Conservation (phyloP, 2,329 filamentous ascomycete genomes). For the Aspergillus sp. region DNA sequence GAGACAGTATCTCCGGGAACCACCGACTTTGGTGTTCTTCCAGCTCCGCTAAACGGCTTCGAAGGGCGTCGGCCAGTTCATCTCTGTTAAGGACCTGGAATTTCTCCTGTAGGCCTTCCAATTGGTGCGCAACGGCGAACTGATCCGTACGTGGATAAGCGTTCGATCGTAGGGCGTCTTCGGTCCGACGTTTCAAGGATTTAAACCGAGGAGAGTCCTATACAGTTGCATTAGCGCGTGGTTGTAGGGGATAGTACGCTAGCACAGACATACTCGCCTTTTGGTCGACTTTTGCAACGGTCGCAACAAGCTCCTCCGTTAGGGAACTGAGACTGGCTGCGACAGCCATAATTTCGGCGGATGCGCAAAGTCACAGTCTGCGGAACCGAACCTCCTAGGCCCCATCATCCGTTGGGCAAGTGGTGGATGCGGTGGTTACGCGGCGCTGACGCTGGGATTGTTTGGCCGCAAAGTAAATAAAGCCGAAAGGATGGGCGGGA, state of each 20-base stretch:
- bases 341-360: conserved; percentile 61
- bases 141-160: conserved; percentile 68
- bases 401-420: conserved; percentile 9
- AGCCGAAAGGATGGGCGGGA: background rate
- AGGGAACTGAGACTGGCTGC: conserved; percentile 62
- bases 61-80: conserved; percentile 69
- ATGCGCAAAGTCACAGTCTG: background rate
- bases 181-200: conserved; percentile 28
- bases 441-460: conserved; percentile 15
- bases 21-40: conserved; percentile 56
- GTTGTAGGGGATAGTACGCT: background rate
- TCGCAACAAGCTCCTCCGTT: conserved; percentile 68
- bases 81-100: conserved; percentile 79
- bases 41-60: conserved; percentile 59
- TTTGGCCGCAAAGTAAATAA: conserved; percentile 1
- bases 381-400: background rate
- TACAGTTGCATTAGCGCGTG: conserved; percentile 2
- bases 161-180: conserved; percentile 34
- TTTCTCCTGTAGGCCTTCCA: conserved; percentile 78
- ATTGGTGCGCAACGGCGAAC: conserved; percentile 64
- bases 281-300: conserved; percentile 51
- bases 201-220: conserved; percentile 30
- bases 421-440: conserved; percentile 8
- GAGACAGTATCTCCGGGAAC: conserved; percentile 74
- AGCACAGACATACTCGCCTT: conserved; percentile 42